Evolutionary conservation across 345 rosid genomes (phyloP), one percentile per base, ranked within the genome.

Genomic region (Pistacia integerrima): DNA sequence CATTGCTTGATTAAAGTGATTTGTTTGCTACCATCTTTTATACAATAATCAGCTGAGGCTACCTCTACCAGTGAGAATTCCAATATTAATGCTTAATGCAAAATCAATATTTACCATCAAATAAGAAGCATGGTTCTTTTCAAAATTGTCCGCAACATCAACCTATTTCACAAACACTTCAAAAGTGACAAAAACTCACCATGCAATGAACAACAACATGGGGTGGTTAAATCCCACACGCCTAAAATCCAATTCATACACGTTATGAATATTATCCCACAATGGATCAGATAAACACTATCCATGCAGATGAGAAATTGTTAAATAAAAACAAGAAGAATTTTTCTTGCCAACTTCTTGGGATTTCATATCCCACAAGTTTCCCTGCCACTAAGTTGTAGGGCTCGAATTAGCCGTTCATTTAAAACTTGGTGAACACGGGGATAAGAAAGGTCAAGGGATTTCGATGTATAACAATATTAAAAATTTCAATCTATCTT

Each of bases 1-100:
- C 70, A 71, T 65, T 54, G 3, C 65, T 36, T 48, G 35, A 72
- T 63, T 52, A 13, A 75, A 75, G 20, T 46, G n/a, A 75, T 35
- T 60, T 69, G 57, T 44, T 64, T 59, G 38, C 46, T 11, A 65
- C 25, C 22, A 28, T 64, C 33, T 51, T 64, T 73, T 30, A 44
- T 65, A 22, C 44, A 16, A 17, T 44, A 25, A 64, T 17, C 20
- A 11, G 36, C 17, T 38, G 44, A 33, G 70, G 20, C 28, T 35
- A 75, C 64, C 69, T 66, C 14, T 63, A 60, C 17, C 55, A 72
- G 14, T 30, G 12, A 17, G 56, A 67, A 74, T 18, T 74, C 48
- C 69, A 25, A 52, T 4, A 16, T 18, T 35, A 30, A 62, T 30
- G 36, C 48, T 17, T 36, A 14, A 9, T 64, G 6, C 20, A 16